Evolutionary conservation across 2,329 filamentous ascomycete genomes (phyloP).

Genomic region (Rutstroemia sp.): DNA sequence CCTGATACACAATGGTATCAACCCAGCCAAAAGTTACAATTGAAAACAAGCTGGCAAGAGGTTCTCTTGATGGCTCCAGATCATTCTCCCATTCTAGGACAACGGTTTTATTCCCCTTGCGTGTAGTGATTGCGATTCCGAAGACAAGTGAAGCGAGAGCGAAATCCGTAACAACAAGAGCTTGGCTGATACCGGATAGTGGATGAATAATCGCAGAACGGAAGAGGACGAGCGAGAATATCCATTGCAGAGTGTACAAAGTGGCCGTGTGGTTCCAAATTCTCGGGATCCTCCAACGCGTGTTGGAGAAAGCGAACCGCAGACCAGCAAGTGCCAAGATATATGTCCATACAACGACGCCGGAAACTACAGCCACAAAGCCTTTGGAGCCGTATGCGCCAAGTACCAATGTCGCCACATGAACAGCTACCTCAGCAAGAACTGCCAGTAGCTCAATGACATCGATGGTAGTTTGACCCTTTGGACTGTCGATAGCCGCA

Average conservation of each 20-base stretch:
- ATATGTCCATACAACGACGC: constrained; percentile 73
- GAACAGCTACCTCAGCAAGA: constrained; percentile 61
- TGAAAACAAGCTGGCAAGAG: constrained; percentile 81
- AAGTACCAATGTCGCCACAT: constrained; percentile 55
- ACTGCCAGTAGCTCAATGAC: constrained; percentile 70
- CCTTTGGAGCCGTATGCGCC: constrained; percentile 52
- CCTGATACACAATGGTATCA: constrained; percentile 79
- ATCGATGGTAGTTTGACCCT: constrained; percentile 63
- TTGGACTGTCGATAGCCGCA: constrained; percentile 68
- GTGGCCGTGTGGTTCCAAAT: constrained; percentile 90
- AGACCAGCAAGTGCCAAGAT: constrained; percentile 65
- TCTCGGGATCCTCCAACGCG: constrained; percentile 58
- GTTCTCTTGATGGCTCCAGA: constrained; percentile 80
- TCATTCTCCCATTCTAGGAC: constrained; percentile 83
- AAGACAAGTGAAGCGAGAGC: constrained; percentile 66
- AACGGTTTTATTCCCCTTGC: constrained; percentile 88
- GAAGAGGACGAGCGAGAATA: constrained; percentile 69
- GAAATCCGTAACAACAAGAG: constrained; percentile 68
- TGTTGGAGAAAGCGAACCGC: constrained; percentile 60
- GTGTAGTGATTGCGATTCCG: constrained; percentile 68
- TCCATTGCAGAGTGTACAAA: constrained; percentile 78
- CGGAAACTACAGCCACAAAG: constrained; percentile 54
- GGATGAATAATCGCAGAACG: constrained; percentile 80
- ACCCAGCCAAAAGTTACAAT: constrained; percentile 86
- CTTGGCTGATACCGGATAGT: constrained; percentile 51